These are phyloP conservation scores for Hymenochaete sp. DNA, from an alignment of 1,284 basidiomycete species.

Conservation along the genomic window DNA sequence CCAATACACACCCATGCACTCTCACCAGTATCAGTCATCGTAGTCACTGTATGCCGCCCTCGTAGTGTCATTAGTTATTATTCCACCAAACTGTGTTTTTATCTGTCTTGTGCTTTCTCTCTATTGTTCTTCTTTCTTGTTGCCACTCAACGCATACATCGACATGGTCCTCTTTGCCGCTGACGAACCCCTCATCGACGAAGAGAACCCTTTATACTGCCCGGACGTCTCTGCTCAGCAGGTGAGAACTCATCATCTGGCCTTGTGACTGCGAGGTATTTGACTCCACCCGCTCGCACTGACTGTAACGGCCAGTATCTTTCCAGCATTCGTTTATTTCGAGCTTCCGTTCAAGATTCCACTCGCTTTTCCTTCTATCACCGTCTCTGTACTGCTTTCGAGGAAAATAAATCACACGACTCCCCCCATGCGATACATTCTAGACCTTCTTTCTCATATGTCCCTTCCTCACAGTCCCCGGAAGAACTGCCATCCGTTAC, in stretches of 20 bases:
- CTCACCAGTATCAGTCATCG: too few species aligned
- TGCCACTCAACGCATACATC: constrained; percentile 1
- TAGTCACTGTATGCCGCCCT: too few species aligned
- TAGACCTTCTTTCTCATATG: neutral
- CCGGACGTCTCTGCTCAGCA: constrained; percentile 13
- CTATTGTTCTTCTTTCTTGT: neutral
- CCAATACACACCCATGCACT: too few species aligned
- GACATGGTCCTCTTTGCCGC: neutral
- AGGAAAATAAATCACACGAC: neutral
- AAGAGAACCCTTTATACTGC: constrained; percentile 16
- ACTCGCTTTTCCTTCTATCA: constrained; percentile 15
- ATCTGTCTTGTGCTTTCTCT: neutral
- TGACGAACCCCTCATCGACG: constrained; percentile 10
- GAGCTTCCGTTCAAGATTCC: constrained; percentile 11
- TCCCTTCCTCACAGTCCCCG: too few species aligned
- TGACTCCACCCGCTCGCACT: neutral
- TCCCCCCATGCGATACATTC: neutral
- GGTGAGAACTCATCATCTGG: neutral
- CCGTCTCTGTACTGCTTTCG: constrained; percentile 10
- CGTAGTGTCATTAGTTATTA: too few species aligned
- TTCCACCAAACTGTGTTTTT: too few species aligned
- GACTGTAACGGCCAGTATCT: constrained; percentile 2
- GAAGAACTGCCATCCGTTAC: too few species aligned
- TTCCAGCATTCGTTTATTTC: constrained; percentile 13
- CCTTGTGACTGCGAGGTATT: neutral